Conservation (phyloP, 2,329 filamentous ascomycete genomes). For the Talaromyces sp. region DNA sequence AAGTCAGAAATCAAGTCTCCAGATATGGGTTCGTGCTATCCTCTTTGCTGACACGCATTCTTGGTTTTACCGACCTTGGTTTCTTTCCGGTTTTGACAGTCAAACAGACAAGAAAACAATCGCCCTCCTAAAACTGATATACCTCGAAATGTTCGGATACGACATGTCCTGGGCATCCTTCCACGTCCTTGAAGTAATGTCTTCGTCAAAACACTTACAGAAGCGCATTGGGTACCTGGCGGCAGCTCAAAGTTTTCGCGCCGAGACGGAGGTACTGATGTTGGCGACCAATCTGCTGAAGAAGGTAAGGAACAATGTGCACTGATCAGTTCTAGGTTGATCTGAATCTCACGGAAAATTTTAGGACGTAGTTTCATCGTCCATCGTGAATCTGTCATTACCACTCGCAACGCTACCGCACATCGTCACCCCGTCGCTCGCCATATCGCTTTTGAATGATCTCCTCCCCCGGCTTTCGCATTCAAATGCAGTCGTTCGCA, state of each 20-base stretch:
- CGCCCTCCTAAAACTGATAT: constrained; percentile 90
- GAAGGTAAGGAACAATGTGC: constrained; percentile 57
- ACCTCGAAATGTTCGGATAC: constrained; percentile 97
- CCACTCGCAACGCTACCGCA: constrained; percentile 90
- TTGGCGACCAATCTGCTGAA: constrained; percentile 93
- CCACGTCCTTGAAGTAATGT: constrained; percentile 98
- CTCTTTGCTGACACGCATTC: not conserved
- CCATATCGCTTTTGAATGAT: constrained; percentile 83
- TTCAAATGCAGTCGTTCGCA: constrained; percentile 78
- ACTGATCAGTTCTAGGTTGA: not conserved
- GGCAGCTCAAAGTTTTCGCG: constrained; percentile 90
- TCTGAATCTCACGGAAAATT: not conserved
- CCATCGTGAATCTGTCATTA: constrained; percentile 72
- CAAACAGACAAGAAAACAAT: constrained; percentile 84
- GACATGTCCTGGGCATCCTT: constrained; percentile 99
- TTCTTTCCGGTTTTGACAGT: constrained; percentile 15
- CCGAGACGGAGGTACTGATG: constrained; percentile 97
- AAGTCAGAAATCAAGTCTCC: constrained; percentile 85
- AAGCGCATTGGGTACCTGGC: constrained; percentile 94
- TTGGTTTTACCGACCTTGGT: not conserved
- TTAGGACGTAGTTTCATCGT: constrained; percentile 61
- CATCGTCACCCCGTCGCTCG: constrained; percentile 86
- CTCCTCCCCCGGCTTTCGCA: constrained; percentile 82
- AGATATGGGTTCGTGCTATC: constrained; percentile 70
- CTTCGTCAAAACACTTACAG: constrained; percentile 86